A percentile compares a stretch with the other conserved stretches of the same genome.
Evolutionary conservation across 2,329 filamentous ascomycete species (phyloP).

Genomic region (Diaporthe capsici): DNA sequence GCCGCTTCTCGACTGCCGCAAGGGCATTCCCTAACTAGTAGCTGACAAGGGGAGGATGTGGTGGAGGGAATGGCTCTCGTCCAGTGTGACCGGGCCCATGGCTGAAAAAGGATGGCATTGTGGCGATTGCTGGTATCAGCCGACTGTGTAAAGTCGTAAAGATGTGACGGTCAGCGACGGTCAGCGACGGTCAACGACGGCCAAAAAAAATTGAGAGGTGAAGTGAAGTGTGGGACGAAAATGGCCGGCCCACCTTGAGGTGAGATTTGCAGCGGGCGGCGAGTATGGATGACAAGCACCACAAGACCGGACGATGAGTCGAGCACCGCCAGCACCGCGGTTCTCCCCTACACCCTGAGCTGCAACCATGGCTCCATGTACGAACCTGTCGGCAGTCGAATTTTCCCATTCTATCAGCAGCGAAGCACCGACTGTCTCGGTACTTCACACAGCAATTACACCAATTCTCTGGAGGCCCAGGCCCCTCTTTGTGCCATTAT

Average conservation of each 20-base stretch:
- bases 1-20: constrained; percentile 53
- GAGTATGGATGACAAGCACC: neutral
- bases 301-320: neutral
- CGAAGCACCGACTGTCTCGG: neutral
- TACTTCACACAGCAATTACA: neutral
- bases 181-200: neutral
- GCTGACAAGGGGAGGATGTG: neutral
- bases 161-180: neutral
- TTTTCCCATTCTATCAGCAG: neutral
- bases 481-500: neutral
- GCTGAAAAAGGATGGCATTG: neutral
- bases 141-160: no score
- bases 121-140: neutral
- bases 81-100: no score
- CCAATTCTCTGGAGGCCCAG: neutral
- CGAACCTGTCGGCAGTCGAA: neutral
- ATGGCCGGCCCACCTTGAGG: neutral
- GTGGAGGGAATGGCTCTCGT: neutral
- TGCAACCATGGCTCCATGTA: neutral
- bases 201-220: neutral
- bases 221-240: neutral
- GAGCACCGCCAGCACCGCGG: neutral
- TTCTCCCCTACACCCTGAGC: neutral
- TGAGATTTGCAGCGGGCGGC: neutral
- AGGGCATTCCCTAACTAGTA: constrained; percentile 48